phyloP scores from a whole-genome alignment of 148 eudicot species.

The Pharnaceum exiguum region DNA sequence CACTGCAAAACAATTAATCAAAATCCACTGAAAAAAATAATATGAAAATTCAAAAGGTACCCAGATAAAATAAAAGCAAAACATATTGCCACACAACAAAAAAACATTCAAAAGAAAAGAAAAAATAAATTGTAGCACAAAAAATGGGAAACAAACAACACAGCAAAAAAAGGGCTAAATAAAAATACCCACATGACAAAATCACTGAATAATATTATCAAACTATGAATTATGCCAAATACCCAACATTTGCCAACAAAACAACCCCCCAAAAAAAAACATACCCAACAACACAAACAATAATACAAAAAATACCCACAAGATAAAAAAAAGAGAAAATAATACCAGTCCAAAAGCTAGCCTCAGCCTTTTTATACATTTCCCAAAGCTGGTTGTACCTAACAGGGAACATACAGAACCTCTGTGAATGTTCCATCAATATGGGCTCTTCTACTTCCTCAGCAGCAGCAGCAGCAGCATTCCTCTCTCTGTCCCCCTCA shows the following conservation, averaged over 20 bases:
- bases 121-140: no score
- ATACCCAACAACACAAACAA: not conserved
- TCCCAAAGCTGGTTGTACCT: conserved; percentile 70
- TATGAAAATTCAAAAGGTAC: no score
- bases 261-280: no score
- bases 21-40: no score
- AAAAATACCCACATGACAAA: no score
- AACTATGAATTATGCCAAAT: not conserved
- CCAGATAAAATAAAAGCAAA: no score
- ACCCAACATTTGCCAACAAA: not conserved
- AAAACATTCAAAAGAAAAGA: no score
- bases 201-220: no score
- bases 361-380: conserved; percentile 71
- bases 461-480: conserved; percentile 25
- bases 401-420: conserved; percentile 74
- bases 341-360: conserved; percentile 83
- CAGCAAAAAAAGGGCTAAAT: no score
- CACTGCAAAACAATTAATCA: no score
- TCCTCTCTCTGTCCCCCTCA: not conserved
- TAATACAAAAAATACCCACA: not conserved
- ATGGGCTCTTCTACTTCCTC: conserved; percentile 47
- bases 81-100: no score
- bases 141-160: no score
- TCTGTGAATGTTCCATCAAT: conserved; percentile 44
- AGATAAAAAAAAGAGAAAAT: not conserved